These are phyloP conservation scores for Saitozyma sp. DNA, from an alignment of 768 basidiomycete genomes.

Conservation along the genomic window DNA sequence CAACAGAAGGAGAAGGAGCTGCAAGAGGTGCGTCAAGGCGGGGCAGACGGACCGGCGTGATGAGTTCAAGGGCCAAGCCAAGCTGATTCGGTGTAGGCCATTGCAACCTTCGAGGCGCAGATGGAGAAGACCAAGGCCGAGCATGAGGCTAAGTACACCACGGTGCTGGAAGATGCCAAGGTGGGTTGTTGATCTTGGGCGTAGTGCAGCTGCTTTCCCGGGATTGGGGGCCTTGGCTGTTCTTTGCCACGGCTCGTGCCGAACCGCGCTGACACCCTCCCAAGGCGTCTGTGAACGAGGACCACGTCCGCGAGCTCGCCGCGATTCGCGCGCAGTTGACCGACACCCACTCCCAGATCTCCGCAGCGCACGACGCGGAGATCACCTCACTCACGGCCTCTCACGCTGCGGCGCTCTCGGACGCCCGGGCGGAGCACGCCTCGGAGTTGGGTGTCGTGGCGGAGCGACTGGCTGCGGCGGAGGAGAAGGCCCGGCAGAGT, in stretches of 20 bases:
- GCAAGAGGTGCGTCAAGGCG: slow-evolving; percentile 5
- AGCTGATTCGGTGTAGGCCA: too few relatives aligned
- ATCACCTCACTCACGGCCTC: slow-evolving; percentile 19
- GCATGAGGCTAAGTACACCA: background rate
- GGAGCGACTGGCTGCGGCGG: background rate
- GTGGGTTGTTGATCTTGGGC: slow-evolving; percentile 4
- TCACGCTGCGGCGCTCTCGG: slow-evolving; percentile 23
- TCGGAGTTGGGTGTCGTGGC: too few relatives aligned
- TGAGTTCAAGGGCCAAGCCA: too few relatives aligned
- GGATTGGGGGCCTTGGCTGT: background rate
- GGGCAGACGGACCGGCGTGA: too few relatives aligned
- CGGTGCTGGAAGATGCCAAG: slow-evolving; percentile 10
- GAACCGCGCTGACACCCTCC: too few relatives aligned
- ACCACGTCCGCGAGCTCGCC: slow-evolving; percentile 30
- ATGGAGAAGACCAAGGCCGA: slow-evolving; percentile 3
- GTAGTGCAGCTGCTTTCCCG: background rate
- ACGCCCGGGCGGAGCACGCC: slow-evolving; percentile 5
- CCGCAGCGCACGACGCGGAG: slow-evolving; percentile 28
- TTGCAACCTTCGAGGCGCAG: background rate
- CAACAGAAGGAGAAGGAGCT: slow-evolving; percentile 1
- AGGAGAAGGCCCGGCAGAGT: background rate
- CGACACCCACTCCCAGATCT: slow-evolving; percentile 21
- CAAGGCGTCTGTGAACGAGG: slow-evolving; percentile 15
- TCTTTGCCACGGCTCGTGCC: background rate
- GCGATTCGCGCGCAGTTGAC: slow-evolving; percentile 24